phyloP scores from a whole-genome alignment of 495 filamentous ascomycete genomes.

The Aspergillus sclerotiicarbonarius region DNA sequence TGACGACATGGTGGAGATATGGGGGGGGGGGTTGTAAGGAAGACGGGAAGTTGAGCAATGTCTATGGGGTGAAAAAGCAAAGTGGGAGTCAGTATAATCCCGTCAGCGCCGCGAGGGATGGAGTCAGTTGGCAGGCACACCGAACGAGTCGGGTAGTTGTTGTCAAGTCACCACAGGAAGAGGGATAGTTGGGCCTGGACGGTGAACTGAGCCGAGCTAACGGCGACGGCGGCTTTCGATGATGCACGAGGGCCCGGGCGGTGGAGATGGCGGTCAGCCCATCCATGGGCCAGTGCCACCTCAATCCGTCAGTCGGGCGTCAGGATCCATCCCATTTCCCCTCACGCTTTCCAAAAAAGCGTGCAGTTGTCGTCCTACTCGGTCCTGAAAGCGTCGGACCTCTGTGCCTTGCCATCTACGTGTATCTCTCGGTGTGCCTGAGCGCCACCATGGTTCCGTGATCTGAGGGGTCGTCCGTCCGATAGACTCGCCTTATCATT shows the following conservation, averaged over 20 bases:
- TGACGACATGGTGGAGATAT: constrained; percentile 66
- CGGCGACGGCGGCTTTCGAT: constrained; percentile 26
- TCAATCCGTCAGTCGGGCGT: constrained; percentile 6
- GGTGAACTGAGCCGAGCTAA: constrained; percentile 1
- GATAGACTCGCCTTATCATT: constrained; percentile 20
- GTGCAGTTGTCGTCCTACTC: too few species aligned
- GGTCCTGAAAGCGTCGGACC: too few species aligned
- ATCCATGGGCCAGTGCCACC: constrained; percentile 15
- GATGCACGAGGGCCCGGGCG: constrained; percentile 37
- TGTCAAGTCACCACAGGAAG: not conserved
- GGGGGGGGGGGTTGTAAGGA: constrained; percentile 7
- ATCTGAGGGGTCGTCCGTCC: not conserved
- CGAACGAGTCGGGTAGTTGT: constrained; percentile 1
- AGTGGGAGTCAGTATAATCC: not conserved
- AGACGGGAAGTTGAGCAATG: constrained; percentile 8
- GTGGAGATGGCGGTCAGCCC: constrained; percentile 35
- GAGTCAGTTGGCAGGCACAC: not conserved
- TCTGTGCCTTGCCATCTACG: too few species aligned
- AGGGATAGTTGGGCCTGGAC: constrained; percentile 22
- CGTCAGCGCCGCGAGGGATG: not conserved
- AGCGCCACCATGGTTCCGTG: too few species aligned
- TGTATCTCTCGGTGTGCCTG: too few species aligned
- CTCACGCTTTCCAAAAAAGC: too few species aligned
- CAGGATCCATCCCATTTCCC: not conserved
- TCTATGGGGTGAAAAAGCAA: not conserved